Evolutionary conservation across 2,329 filamentous ascomycete genomes (phyloP).

Genomic region (Cladosporium sp.): DNA sequence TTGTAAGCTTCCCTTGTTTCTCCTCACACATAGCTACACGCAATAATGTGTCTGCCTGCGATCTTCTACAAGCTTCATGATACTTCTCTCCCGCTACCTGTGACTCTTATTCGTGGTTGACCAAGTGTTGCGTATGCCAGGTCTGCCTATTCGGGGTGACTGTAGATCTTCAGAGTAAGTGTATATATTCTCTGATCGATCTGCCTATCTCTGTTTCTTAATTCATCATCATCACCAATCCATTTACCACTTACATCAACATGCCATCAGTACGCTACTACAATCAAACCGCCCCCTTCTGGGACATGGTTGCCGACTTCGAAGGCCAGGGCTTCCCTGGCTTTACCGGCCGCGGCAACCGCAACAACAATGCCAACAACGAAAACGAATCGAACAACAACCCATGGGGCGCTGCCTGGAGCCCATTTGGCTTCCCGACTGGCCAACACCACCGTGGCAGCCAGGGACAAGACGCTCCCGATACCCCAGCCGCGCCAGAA

Average conservation of each 20-base stretch:
- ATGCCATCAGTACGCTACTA: slow-evolving; percentile 53
- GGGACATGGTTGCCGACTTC: slow-evolving; percentile 51
- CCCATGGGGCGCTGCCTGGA: slow-evolving; percentile 9
- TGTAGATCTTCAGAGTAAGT: not conserved
- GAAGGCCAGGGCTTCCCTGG: slow-evolving; percentile 44
- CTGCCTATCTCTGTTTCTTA: not conserved
- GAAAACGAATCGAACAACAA: slow-evolving; percentile 13
- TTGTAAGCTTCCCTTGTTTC: slow-evolving; percentile 5
- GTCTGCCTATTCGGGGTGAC: slow-evolving; percentile 2
- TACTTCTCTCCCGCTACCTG: not conserved
- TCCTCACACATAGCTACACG: not conserved
- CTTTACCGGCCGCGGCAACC: slow-evolving; percentile 30
- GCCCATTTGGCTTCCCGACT: slow-evolving; percentile 19
- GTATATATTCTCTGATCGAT: slow-evolving; percentile 4
- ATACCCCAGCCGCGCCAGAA: slow-evolving; percentile 19
- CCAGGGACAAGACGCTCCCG: slow-evolving; percentile 22
- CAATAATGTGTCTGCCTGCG: slow-evolving; percentile 11
- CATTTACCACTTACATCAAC: slow-evolving; percentile 20
- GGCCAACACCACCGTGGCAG: slow-evolving; percentile 25
- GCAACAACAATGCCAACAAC: slow-evolving; percentile 29
- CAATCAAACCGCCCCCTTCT: slow-evolving; percentile 51
- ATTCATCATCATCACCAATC: not conserved
- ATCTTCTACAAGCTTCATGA: slow-evolving; percentile 10
- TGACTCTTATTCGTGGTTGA: slow-evolving; percentile 8
- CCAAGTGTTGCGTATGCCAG: slow-evolving; percentile 4